These are phyloP conservation scores for Pseudopyricularia cyperi DNA, from an alignment of 2,329 filamentous ascomycete species.

Conservation along the genomic window DNA sequence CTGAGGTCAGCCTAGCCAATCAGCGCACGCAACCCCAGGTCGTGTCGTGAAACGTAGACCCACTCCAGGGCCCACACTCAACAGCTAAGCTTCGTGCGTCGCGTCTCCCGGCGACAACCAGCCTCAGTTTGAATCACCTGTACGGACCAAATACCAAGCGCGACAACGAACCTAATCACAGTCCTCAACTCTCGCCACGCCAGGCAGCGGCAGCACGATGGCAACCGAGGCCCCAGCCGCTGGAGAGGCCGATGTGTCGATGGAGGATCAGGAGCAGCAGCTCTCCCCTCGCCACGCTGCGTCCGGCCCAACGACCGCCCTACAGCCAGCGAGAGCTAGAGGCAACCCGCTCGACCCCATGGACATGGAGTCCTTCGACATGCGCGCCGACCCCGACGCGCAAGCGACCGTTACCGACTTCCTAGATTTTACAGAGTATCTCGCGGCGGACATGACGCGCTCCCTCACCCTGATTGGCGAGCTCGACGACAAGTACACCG, in stretches of 20 bases:
- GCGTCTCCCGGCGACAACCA: too few relatives aligned
- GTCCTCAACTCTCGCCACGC: neutral
- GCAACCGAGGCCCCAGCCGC: conserved; percentile 10
- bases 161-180: neutral
- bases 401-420: conserved; percentile 59
- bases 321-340: conserved; percentile 15
- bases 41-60: too few relatives aligned
- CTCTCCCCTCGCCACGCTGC: conserved; percentile 21
- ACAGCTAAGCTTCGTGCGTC: too few relatives aligned
- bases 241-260: conserved; percentile 13
- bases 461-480: conserved; percentile 53
- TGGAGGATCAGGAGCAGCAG: conserved; percentile 2
- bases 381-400: conserved; percentile 50
- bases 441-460: conserved; percentile 52
- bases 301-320: conserved; percentile 17
- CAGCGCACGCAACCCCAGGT: too few relatives aligned
- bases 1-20: too few relatives aligned
- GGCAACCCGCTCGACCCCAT: conserved; percentile 28
- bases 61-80: too few relatives aligned
- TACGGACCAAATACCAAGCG: neutral
- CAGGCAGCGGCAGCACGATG: conserved; percentile 7
- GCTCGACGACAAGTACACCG: conserved; percentile 45
- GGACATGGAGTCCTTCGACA: conserved; percentile 26
- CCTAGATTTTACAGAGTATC: conserved; percentile 57
- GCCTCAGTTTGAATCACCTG: too few relatives aligned